Base-by-base conservation (phyloP, 805 yeast genomes). In the Candida parachauliodes region DNA sequence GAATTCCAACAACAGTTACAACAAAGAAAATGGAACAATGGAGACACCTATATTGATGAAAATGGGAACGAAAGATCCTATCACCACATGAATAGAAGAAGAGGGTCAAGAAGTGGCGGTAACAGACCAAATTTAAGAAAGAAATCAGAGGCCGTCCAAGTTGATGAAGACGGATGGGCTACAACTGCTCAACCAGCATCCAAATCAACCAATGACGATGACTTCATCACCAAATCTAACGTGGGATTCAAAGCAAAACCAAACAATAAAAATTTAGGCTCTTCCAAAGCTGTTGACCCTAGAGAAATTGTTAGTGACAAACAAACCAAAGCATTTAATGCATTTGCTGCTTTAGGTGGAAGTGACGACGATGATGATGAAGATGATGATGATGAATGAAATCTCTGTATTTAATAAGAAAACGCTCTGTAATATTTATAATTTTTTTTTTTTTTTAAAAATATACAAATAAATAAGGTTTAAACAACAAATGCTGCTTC, bases 121-220 rank as follows among this genome's bases (percentile, higher is more conserved):
- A 46, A 49, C 34, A 60, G 56, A 48, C 83, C 83, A 38, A 71
- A 70, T 50, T 70, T 81, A 52, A 74, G 81, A 54, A 79, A 75
- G 54, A 74, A 74, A 61, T 66, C 72, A 40, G 67, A 68, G 39
- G 65, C 69, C 32, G 67, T 66, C 41, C 71, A 66, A 42, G 74
- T 81, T 24, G 94, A 84, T 54, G 83, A 80, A 41, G 91, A 85
- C 45, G 94, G 94, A 32, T 85, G 93, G 91, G 83, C 83, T 41
- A 81, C 91, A 16, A 62, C 74, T 45, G 36, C 42, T 16, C 23
- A 24, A n/a, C 63, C 70, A 37, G 66, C 69, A 49, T 62, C 67
- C 32, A 72, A 65, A 49, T 68, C 68, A 41, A 77, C 69, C 14
- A 72, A 58, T 30, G 77, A 68, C 19, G 80, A 74, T 42, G 70